Base-by-base conservation (phyloP, 1,139 yeast genomes). In the Geotrichum aggregatum region DNA sequence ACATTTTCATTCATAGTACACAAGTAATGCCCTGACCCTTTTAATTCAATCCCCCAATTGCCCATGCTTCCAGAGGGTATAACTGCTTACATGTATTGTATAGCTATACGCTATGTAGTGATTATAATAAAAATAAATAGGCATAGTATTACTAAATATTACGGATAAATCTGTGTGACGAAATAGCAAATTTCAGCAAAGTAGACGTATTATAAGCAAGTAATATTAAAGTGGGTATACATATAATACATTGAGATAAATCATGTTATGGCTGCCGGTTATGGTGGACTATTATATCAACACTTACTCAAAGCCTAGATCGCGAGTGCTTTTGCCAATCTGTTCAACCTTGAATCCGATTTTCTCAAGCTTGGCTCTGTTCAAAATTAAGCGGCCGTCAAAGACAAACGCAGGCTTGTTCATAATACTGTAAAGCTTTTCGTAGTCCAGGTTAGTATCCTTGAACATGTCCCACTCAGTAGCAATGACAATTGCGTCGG, bases 381-480 rank as follows among this genome's bases (percentile, higher is more conserved):
- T 55, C 14, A 62, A 53, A 48, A 62, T 61, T 44, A 59, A 49
- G 18, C 66, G 54, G 11, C 66, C 66, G 33, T 63, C 66, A 47
- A 63, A 63, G 33, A 63, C 52, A 51, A 61, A 62, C 7, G 66
- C 65, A 10, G 66, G 66, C 59, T 63, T 63, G 56, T 60, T 59
- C 64, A 63, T 62, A 36, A 45, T 39, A 19, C 53, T 49, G 58
- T 63, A 63, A 40, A 63, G 55, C 59, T 59, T 57, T 50, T 56
- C 55, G 55, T 63, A 63, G 56, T 63, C 64, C 38, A 61, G 56
- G 33, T 59, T 46, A 24, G 62, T 52, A 28, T 48, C 52, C 41
- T 48, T 50, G 57, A 63, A 63, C 56, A 61, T 63, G 49, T 63
- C 66, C 66, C 66, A 63, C 53, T 63, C 66, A 30, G 66, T 63